These are phyloP conservation scores for Camellia lanceoleosa DNA, from an alignment of 148 eudicot species.

Conservation along the genomic window DNA sequence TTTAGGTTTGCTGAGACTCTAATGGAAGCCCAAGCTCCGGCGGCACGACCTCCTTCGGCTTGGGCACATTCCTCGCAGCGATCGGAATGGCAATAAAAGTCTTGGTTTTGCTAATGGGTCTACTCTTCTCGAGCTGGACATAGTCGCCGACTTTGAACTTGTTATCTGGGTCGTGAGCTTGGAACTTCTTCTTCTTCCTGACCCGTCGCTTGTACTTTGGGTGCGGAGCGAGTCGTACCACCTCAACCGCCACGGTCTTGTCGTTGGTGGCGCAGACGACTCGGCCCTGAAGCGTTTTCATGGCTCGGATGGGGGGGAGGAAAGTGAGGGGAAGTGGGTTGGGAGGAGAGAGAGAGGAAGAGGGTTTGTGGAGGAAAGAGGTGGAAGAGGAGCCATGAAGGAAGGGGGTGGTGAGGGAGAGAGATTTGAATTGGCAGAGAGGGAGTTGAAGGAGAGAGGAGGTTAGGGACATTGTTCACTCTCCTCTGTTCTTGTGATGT, in stretches of 20 bases:
- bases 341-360: slow-evolving; percentile 34
- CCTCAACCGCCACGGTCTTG: slow-evolving; percentile 77
- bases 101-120: slow-evolving; percentile 82
- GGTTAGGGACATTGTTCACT: slow-evolving; percentile 40
- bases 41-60: slow-evolving; percentile 12
- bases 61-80: slow-evolving; percentile 15
- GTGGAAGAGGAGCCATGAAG: slow-evolving; percentile 44
- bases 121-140: slow-evolving; percentile 67
- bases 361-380: slow-evolving; percentile 34
- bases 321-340: slow-evolving; percentile 18
- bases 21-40: slow-evolving; percentile 52
- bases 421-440: slow-evolving; percentile 43
- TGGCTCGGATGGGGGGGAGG: slow-evolving; percentile 50
- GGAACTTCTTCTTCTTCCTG: slow-evolving; percentile 80
- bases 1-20: slow-evolving; percentile 36
- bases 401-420: slow-evolving; percentile 47
- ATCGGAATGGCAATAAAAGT: slow-evolving; percentile 52
- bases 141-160: slow-evolving; percentile 62
- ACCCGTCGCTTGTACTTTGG: slow-evolving; percentile 79
- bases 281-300: slow-evolving; percentile 58
- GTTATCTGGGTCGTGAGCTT: slow-evolving; percentile 83
- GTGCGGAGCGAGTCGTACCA: slow-evolving; percentile 63
- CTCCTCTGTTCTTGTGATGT: neutral
- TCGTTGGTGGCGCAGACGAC: slow-evolving; percentile 63
- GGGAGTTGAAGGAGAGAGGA: slow-evolving; percentile 42